These are phyloP conservation scores for Citrullus colocynthis DNA, from an alignment of 306 rosid species.

Conservation along the genomic window DNA sequence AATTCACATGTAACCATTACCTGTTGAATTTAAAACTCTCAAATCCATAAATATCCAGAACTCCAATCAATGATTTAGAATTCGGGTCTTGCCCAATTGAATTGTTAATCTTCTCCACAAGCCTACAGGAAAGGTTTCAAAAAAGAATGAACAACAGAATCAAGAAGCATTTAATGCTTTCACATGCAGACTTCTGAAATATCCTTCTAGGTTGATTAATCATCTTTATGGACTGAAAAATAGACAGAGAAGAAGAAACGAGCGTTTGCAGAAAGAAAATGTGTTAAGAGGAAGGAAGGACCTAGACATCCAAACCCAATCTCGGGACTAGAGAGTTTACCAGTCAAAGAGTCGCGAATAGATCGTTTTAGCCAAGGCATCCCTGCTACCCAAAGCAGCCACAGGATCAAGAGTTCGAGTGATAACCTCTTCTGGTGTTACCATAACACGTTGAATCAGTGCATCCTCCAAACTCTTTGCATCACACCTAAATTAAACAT, in stretches of 20 bases:
- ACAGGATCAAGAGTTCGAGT: slow-evolving; percentile 98
- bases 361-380: slow-evolving; percentile 88
- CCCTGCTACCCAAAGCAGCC: slow-evolving; percentile 91
- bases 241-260: not conserved
- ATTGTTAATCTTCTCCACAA: slow-evolving; percentile 85
- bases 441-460: slow-evolving; percentile 94
- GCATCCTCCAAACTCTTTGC: slow-evolving; percentile 98
- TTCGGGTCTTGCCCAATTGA: slow-evolving; percentile 98
- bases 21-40: slow-evolving; percentile 97
- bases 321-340: slow-evolving; percentile 32
- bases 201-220: not conserved
- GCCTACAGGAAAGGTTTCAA: slow-evolving; percentile 36
- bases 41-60: slow-evolving; percentile 98
- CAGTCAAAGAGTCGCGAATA: slow-evolving; percentile 98
- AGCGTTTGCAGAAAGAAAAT: not conserved
- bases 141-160: slow-evolving; percentile 15
- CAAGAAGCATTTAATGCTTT: not conserved
- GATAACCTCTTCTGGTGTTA: slow-evolving; percentile 95
- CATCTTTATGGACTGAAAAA: not conserved
- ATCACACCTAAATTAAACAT: slow-evolving; percentile 50
- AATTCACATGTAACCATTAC: slow-evolving; percentile 29
- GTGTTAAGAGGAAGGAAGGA: slow-evolving; percentile 13
- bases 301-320: not conserved
- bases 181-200: not conserved
- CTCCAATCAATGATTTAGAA: slow-evolving; percentile 91